Evolutionary conservation across 805 yeast genomes (phyloP), one percentile per base, ranked within the genome.

Genomic region (Saccharomycopsis sp.): DNA sequence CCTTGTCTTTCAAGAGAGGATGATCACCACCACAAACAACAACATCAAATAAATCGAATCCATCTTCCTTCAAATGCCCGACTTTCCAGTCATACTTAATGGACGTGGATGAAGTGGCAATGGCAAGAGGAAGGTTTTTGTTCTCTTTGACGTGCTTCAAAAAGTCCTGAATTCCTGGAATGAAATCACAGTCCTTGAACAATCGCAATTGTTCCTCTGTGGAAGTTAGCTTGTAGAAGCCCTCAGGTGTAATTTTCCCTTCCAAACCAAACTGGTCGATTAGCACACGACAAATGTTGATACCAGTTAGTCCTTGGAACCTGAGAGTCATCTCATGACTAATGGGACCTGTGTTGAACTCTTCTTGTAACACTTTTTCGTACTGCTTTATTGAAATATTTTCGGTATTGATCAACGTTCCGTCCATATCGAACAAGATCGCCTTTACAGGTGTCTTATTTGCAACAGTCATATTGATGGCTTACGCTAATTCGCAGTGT

Each of bases 241-340:
- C 87, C 46, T 85, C 87, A 0, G 85, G 80, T 0, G 91, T 79
- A 44, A 44, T 44, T 44, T 44, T n/a, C 55, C 77, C 74, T 1
- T 89, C 87, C 52, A 91, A 70, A 5, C 81, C 78, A 64, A 88
- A 85, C 65, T 83, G 80, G 50, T 85, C 82, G 53, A 94, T 76
- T 54, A 91, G 78, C 46, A 78, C 75, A 54, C 77, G 76, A 16
- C 84, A 77, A 5, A 96, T 88, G 46, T 79, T 85, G 0, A 83
- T 79, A 0, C 96, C 97, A 1, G 97, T 97, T 50, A 89, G 76
- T 1, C 98, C 98, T 73, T 92, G 97, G 29, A 92, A 73, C 62
- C 84, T 79, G 61, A 89, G 77, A 71, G 92, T 92, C 54, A 91
- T 80, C 62, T 88, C 94, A 97, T 97, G 91, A 0, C 91, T 84